phyloP scores from a whole-genome alignment of 2,329 filamentous ascomycete genomes.

The Botrytis deweyae region DNA sequence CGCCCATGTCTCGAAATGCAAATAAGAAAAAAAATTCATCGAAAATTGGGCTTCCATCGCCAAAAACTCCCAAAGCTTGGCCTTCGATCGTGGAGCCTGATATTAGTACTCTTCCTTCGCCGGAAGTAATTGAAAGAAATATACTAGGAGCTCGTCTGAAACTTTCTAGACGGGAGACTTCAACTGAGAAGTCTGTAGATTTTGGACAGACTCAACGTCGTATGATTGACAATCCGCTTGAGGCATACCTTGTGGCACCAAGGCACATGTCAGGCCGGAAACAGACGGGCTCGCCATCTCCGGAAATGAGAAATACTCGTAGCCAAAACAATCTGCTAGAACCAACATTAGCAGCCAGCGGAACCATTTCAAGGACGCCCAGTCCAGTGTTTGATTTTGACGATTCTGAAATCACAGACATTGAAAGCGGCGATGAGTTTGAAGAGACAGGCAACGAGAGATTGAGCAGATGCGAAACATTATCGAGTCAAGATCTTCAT shows the following conservation, averaged over 20 bases:
- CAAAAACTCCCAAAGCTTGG: conserved; percentile 19
- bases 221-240: not conserved
- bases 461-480: conserved; percentile 11
- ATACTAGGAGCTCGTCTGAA: not conserved
- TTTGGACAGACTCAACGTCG: too few relatives aligned
- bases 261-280: conserved; percentile 1
- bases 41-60: conserved; percentile 13
- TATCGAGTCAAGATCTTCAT: conserved; percentile 11
- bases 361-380: conserved; percentile 7
- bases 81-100: conserved; percentile 11
- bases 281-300: not conserved
- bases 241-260: conserved; percentile 3
- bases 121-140: conserved; percentile 1
- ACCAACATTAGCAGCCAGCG: not conserved
- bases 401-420: conserved; percentile 10
- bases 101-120: conserved; percentile 13
- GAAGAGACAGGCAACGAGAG: not conserved
- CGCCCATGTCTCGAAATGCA: not conserved
- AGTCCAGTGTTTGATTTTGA: conserved; percentile 18
- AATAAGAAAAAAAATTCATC: not conserved
- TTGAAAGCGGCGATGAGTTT: conserved; percentile 5
- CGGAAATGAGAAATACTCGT: not conserved
- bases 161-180: not conserved
- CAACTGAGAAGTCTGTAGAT: not conserved
- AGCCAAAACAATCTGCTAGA: not conserved